Base-by-base conservation (phyloP, 345 rosid genomes). In the Euclidium syriacum region DNA sequence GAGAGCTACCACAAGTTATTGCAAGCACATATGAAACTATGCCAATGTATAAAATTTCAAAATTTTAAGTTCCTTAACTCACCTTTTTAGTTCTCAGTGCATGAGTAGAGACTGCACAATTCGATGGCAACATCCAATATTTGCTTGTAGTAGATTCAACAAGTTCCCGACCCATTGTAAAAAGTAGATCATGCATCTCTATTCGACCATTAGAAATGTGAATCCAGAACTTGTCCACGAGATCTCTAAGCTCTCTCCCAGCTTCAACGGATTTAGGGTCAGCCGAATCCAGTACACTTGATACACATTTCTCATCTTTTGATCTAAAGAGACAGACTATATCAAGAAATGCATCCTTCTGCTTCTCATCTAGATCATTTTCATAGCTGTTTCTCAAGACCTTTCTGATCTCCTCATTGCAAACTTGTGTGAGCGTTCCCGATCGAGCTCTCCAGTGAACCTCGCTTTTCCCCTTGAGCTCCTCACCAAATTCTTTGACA, bases 281-380 rank as follows among this genome's bases (percentile, higher is more conserved):
- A 43, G 1, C 1, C 44, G 52, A 32, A 32, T 59, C 68, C 0
- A 75, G 54, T 9, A 74, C 53, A 20, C 29, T 19, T 15, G 1
- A 35, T 0, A 73, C 52, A 12, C 2, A 1, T 2, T 52, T 40
- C 14, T 10, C 35, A 2, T 32, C 20, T 3, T 18, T 3, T 2
- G 74, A 62, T 10, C 58, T 70, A 3, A 74, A 74, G 54, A 77
- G 62, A 40, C 52, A 62, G 0, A 52, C 81, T 22, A 80, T 59
- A 19, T 75, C 82, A 8, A 75, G 70, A 73, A 80, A 78, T 1
- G 64, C 52, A 14, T 11, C 26, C 48, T 75, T 62, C 7, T 54
- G 66, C 6, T 22, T 2, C n/a, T 48, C 22, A 7, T 32, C 10
- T 1, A 79, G 46, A 6, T 59, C 71, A 58, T 67, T n/a, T n/a